Conservation (phyloP, 2,329 filamentous ascomycete genomes). For the Diaporthe batatas region DNA sequence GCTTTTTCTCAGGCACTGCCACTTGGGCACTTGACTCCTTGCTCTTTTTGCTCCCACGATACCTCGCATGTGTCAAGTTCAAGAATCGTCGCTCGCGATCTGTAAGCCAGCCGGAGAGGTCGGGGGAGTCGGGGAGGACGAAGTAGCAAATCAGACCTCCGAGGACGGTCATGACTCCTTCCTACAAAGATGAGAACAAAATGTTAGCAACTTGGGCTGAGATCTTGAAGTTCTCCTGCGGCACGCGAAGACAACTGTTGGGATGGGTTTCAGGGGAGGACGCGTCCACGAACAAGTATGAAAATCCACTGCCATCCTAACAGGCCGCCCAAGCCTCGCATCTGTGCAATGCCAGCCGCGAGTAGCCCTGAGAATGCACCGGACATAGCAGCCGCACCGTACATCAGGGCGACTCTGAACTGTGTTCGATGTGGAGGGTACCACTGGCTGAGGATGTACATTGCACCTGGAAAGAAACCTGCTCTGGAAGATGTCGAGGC, state of each 20-base stretch:
- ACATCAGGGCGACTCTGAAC: slow-evolving; percentile 59
- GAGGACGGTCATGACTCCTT: slow-evolving; percentile 47
- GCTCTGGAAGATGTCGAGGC: slow-evolving; percentile 44
- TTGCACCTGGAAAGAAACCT: slow-evolving; percentile 57
- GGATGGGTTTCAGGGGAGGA: neutral
- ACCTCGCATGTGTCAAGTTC: neutral
- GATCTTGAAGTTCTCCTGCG: neutral
- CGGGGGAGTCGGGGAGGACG: slow-evolving; percentile 60
- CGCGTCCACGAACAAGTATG: slow-evolving; percentile 52
- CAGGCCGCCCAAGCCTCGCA: slow-evolving; percentile 58
- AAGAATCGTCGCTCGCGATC: slow-evolving; percentile 15
- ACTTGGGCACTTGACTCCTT: neutral
- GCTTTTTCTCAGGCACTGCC: neutral
- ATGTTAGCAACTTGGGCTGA: neutral
- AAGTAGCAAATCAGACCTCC: slow-evolving; percentile 57
- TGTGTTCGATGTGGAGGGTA: slow-evolving; percentile 65
- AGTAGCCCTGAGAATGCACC: slow-evolving; percentile 59
- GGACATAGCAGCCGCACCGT: slow-evolving; percentile 57
- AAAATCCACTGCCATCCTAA: slow-evolving; percentile 68
- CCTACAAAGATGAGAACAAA: slow-evolving; percentile 42
- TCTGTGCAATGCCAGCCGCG: slow-evolving; percentile 62
- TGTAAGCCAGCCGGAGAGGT: neutral
- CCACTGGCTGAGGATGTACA: slow-evolving; percentile 63
- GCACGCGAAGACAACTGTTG: neutral
- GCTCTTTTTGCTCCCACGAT: neutral